phyloP scores from a whole-genome alignment of 148 eudicot species.

The Beta vulgaris region DNA sequence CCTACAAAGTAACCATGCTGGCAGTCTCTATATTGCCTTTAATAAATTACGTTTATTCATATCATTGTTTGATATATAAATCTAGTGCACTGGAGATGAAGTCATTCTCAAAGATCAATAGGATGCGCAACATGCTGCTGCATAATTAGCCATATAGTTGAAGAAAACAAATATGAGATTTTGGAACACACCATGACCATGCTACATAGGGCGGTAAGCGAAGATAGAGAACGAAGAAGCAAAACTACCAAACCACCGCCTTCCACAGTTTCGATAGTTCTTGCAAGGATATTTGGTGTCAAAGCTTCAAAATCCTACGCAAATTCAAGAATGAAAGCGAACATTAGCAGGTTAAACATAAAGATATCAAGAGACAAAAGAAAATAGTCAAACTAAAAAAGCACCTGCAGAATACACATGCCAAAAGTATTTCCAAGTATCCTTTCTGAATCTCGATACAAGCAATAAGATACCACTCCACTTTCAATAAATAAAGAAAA shows the following conservation, averaged over 20 bases:
- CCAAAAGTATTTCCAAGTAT: constrained; percentile 90
- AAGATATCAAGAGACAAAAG: neutral
- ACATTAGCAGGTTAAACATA: constrained; percentile 1
- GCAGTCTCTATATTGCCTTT: too few species aligned
- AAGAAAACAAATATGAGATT: neutral
- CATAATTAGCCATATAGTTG: neutral
- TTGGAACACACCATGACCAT: constrained; percentile 82
- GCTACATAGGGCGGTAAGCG: constrained; percentile 78
- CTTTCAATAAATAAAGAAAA: constrained; percentile 74
- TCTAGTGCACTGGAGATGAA: too few species aligned
- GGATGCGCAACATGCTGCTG: neutral
- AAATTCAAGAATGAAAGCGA: constrained; percentile 7
- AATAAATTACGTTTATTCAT: too few species aligned
- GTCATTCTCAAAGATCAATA: too few species aligned
- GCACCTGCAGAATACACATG: constrained; percentile 92
- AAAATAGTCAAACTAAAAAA: neutral
- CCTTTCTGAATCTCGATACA: constrained; percentile 83
- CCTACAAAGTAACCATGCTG: too few species aligned
- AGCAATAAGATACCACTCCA: constrained; percentile 69
- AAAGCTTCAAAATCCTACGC: constrained; percentile 88
- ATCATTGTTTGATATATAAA: too few species aligned
- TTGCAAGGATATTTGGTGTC: constrained; percentile 92
- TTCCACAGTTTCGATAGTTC: constrained; percentile 95
- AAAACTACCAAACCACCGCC: constrained; percentile 86
- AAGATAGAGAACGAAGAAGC: constrained; percentile 74